Percentiles rank a stretch among this genome's conserved stretches.
Evolutionary conservation across 768 basidiomycete genomes (phyloP).

Genomic region (Nevesoporus exiguus): DNA sequence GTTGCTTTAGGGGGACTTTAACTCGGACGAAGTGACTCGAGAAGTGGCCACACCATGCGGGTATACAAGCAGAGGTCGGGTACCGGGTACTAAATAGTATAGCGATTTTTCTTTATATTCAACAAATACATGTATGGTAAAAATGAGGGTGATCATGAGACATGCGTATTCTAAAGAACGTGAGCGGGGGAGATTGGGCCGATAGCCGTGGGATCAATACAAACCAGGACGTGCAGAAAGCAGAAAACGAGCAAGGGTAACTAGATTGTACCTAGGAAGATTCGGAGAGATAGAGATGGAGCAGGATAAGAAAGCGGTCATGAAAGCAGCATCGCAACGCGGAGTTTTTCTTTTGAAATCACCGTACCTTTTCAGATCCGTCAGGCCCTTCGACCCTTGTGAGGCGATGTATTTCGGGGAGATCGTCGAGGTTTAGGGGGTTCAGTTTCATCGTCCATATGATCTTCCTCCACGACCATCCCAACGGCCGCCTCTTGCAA

Average conservation of each 20-base stretch:
- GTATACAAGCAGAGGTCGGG: too few relatives aligned
- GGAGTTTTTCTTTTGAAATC: neutral
- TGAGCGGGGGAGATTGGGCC: constrained; percentile 2
- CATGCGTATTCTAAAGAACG: constrained; percentile 11
- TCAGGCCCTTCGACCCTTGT: constrained; percentile 28
- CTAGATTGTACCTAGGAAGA: constrained; percentile 6
- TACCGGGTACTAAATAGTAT: neutral
- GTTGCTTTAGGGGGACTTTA: too few relatives aligned
- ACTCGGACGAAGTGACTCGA: too few relatives aligned
- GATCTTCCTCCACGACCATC: constrained; percentile 31
- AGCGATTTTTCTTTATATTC: neutral
- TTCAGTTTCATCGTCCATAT: constrained; percentile 24
- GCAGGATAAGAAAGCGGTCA: neutral
- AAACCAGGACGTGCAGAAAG: constrained; percentile 7
- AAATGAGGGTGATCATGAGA: constrained; percentile 13
- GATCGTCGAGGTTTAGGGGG: constrained; percentile 33
- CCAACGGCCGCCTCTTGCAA: constrained; percentile 26
- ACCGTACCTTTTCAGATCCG: neutral
- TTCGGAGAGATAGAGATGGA: neutral
- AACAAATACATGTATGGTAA: constrained; percentile 18
- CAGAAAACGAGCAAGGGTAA: constrained; percentile 9
- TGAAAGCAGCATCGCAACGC: neutral
- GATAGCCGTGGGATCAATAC: constrained; percentile 13
- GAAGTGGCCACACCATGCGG: too few relatives aligned
- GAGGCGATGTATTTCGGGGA: constrained; percentile 29